Percentiles rank a stretch among this genome's conserved stretches.
phyloP scores from a whole-genome alignment of 306 rosid genomes.

The Trichosanthes cucumerina region DNA sequence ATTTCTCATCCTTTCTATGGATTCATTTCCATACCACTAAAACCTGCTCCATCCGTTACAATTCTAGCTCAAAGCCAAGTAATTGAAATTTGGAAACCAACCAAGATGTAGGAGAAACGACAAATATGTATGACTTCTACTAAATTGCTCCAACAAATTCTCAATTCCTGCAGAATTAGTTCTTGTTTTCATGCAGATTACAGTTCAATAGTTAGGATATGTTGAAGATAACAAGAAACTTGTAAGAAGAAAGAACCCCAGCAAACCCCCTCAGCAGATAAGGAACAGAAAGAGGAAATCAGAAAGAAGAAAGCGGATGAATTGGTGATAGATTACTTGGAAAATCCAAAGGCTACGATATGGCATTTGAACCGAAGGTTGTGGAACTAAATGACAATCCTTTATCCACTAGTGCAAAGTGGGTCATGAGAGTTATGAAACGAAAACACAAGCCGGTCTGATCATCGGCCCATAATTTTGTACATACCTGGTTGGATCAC shows the following conservation, averaged over 20 bases:
- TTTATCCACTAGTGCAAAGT: constrained; percentile 3
- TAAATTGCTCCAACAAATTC: neutral
- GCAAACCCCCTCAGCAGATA: neutral
- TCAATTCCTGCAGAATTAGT: neutral
- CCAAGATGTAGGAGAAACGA: neutral
- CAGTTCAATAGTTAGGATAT: neutral
- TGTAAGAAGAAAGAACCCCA: neutral
- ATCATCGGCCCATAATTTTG: neutral
- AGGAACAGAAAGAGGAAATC: neutral
- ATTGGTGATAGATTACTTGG: neutral
- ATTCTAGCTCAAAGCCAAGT: neutral
- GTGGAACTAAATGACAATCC: neutral
- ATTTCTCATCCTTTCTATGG: neutral
- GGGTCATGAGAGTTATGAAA: neutral
- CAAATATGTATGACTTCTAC: neutral
- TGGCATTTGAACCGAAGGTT: neutral
- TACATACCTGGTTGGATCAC: constrained; percentile 1
- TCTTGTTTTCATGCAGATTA: neutral
- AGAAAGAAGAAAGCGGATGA: neutral
- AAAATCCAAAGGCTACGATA: neutral
- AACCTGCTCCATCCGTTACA: neutral
- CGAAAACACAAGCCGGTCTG: neutral
- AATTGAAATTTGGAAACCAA: neutral
- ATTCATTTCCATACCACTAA: neutral
- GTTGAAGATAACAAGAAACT: neutral